Evolutionary conservation across 73 alveolate genomes (phyloP).

Genomic region (Uronychia setigera): DNA sequence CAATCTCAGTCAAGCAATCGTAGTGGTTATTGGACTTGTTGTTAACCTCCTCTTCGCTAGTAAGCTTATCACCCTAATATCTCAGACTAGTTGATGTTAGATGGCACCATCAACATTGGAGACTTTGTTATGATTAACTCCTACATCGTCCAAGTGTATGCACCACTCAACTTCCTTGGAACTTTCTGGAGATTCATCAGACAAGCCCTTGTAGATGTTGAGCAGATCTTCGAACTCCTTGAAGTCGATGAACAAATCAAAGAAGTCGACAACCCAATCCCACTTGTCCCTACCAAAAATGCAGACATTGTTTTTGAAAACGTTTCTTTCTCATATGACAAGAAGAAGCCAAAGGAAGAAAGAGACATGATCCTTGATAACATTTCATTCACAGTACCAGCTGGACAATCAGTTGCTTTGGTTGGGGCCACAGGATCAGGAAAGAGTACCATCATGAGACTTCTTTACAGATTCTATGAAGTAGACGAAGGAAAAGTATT

Average conservation of each 20-base stretch:
- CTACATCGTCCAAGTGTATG: conserved; percentile 55
- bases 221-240: conserved; percentile 57
- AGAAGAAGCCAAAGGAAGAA: conserved; percentile 18
- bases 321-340: conserved; percentile 61
- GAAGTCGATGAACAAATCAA: conserved; percentile 41
- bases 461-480: conserved; percentile 80
- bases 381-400: conserved; percentile 50
- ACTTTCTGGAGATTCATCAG: conserved; percentile 60
- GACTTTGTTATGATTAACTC: conserved; percentile 74
- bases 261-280: conserved; percentile 40
- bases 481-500: conserved; percentile 57
- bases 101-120: conserved; percentile 41
- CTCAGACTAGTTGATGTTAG: too few relatives aligned
- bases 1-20: conserved; percentile 41
- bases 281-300: neutral
- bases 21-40: conserved; percentile 49
- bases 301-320: conserved; percentile 47
- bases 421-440: conserved; percentile 92
- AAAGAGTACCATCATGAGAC: conserved; percentile 79
- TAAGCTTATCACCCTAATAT: too few relatives aligned
- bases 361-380: conserved; percentile 26
- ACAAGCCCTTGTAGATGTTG: conserved; percentile 71
- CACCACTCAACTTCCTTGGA: conserved; percentile 68
- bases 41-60: conserved; percentile 43
- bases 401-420: conserved; percentile 75